Evolutionary conservation across 2,329 filamentous ascomycete species (phyloP).

Genomic region (Diaporthe destruens): DNA sequence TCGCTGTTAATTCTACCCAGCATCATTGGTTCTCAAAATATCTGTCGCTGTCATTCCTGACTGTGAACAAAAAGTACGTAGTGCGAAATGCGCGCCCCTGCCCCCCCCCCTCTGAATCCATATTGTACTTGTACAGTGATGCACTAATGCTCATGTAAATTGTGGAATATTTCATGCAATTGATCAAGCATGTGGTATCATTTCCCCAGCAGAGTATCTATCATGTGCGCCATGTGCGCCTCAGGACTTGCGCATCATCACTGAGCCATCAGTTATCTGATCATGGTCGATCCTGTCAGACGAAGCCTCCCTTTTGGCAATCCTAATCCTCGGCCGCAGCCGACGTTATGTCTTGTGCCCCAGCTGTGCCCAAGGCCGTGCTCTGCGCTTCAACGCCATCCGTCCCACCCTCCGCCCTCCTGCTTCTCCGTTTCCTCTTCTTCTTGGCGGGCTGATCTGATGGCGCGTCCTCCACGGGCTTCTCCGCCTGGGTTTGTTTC

Average conservation of each 20-base stretch:
- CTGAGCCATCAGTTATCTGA: neutral
- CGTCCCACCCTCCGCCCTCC: slow-evolving; percentile 41
- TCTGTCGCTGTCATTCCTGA: slow-evolving; percentile 3
- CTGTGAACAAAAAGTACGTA: neutral
- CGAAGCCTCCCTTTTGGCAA: neutral
- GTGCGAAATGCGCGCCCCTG: no score
- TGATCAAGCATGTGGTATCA: slow-evolving; percentile 15
- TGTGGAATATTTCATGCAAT: neutral
- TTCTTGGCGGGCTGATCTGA: slow-evolving; percentile 49
- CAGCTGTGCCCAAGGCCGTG: slow-evolving; percentile 44
- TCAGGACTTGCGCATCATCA: neutral
- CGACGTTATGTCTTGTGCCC: slow-evolving; percentile 28
- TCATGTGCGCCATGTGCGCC: neutral
- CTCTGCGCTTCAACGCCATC: slow-evolving; percentile 42
- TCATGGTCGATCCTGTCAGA: neutral
- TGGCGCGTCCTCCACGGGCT: slow-evolving; percentile 41
- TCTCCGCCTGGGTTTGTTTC: slow-evolving; percentile 39
- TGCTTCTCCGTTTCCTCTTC: slow-evolving; percentile 55
- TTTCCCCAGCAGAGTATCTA: neutral
- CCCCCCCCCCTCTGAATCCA: neutral
- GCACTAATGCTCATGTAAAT: neutral
- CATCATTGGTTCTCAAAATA: neutral
- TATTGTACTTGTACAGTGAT: neutral
- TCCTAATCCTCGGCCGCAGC: slow-evolving; percentile 27
- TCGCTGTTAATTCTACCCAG: slow-evolving; percentile 1